Percentiles rank a stretch among this genome's conserved stretches.
phyloP scores from a whole-genome alignment of 2,329 filamentous ascomycete genomes.

The Arthrobotrys entomopaga region DNA sequence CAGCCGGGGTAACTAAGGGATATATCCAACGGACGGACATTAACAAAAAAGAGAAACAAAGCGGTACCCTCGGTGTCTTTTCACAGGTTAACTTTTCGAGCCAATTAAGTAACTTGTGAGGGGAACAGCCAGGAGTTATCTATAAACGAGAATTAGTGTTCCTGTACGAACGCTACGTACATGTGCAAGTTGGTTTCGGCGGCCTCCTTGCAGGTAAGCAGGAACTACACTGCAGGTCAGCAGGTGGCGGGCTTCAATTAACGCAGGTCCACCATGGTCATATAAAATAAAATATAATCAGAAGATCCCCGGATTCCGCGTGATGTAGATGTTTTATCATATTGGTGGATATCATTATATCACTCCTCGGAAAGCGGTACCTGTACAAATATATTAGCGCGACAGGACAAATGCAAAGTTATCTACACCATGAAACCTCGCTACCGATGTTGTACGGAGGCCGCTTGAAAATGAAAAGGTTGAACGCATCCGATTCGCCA shows the following conservation, averaged over 20 bases:
- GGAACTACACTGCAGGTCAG: constrained; percentile 30
- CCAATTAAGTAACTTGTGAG: not conserved
- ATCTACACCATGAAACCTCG: constrained; percentile 43
- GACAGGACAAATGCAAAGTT: constrained; percentile 21
- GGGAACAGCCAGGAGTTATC: constrained; percentile 25
- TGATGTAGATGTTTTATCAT: not conserved
- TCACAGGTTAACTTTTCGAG: not conserved
- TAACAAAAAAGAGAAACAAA: constrained; percentile 6
- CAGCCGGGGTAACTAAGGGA: constrained; percentile 19
- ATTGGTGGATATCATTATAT: no score
- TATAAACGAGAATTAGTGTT: constrained; percentile 1
- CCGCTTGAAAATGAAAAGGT: constrained; percentile 31
- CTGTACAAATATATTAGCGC: constrained; percentile 26
- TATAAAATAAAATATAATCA: constrained; percentile 10
- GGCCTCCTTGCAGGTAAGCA: constrained; percentile 45
- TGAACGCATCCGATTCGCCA: not conserved
- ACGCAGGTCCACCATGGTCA: constrained; percentile 18
- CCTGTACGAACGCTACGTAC: no score
- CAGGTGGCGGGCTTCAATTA: constrained; percentile 39
- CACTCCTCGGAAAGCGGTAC: constrained; percentile 23
- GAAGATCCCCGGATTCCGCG: constrained; percentile 10
- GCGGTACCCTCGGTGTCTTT: not conserved
- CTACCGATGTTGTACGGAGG: constrained; percentile 39
- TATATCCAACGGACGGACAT: constrained; percentile 8
- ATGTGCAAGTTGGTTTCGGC: constrained; percentile 14